Evolutionary conservation across 2,329 filamentous ascomycete genomes (phyloP).

Genomic region (Fusarium decemcellulare): DNA sequence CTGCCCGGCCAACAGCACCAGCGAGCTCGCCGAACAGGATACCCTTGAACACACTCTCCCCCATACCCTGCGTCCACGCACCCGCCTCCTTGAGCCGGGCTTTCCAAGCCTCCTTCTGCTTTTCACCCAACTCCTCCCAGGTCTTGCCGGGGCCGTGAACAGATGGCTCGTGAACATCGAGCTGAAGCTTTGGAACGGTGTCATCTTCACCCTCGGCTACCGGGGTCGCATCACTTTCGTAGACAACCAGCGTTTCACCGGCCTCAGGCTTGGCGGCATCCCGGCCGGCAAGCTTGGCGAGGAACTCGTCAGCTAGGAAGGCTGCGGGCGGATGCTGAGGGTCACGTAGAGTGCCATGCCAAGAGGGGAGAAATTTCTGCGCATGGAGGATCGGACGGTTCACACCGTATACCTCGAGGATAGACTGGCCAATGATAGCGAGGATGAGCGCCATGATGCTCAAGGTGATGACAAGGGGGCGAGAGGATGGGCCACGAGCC

Average conservation of each 20-base stretch:
- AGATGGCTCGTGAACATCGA: slow-evolving; percentile 63
- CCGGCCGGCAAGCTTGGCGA: slow-evolving; percentile 55
- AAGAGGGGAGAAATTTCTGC: slow-evolving; percentile 67
- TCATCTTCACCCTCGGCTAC: slow-evolving; percentile 34
- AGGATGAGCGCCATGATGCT: slow-evolving; percentile 72
- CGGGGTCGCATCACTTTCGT: slow-evolving; percentile 43
- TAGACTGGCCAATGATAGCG: slow-evolving; percentile 72
- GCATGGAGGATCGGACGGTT: slow-evolving; percentile 70
- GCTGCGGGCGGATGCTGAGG: slow-evolving; percentile 44
- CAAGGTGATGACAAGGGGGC: slow-evolving; percentile 66
- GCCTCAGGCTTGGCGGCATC: slow-evolving; percentile 46
- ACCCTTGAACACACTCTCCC: slow-evolving; percentile 82
- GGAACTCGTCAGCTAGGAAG: slow-evolving; percentile 51
- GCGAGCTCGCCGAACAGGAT: slow-evolving; percentile 83
- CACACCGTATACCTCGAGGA: slow-evolving; percentile 74
- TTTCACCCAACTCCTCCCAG: slow-evolving; percentile 79
- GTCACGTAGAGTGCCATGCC: slow-evolving; percentile 52
- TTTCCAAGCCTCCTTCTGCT: slow-evolving; percentile 79
- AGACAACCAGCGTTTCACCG: slow-evolving; percentile 58
- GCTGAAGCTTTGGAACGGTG: slow-evolving; percentile 50
- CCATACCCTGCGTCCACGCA: slow-evolving; percentile 84
- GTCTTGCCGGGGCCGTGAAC: slow-evolving; percentile 67
- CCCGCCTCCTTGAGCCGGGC: slow-evolving; percentile 77
- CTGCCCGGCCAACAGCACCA: slow-evolving; percentile 69
- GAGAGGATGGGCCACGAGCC: slow-evolving; percentile 66